Evolutionary conservation across 106 monocot genomes (phyloP).

Genomic region (Dendrobium officinale): DNA sequence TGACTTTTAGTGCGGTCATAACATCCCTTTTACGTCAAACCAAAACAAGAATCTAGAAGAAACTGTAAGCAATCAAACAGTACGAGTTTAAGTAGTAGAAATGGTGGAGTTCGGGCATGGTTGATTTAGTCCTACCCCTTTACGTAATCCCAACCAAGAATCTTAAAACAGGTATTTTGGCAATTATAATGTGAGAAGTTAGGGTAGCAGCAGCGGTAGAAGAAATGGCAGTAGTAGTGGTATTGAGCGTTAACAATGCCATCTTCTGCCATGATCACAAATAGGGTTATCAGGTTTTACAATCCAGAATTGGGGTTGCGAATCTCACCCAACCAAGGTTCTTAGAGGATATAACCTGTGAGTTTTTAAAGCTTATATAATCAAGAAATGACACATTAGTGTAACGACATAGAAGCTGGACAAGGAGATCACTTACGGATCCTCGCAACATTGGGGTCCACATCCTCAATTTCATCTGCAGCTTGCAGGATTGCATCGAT

Average conservation of each 20-base stretch:
- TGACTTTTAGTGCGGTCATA: too few species aligned
- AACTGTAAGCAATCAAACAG: neutral
- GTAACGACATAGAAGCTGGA: neutral
- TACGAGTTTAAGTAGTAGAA: neutral
- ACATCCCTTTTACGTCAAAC: neutral
- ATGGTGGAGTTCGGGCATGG: neutral
- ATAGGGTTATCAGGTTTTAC: neutral
- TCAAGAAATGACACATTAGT: neutral
- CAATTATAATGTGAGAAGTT: neutral
- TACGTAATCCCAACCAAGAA: neutral
- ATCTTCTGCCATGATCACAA: neutral
- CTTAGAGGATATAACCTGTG: neutral
- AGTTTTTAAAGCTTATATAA: neutral
- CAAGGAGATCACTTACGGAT: constrained; percentile 52
- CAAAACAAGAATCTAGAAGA: neutral
- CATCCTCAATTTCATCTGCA: constrained; percentile 83
- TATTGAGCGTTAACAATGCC: neutral
- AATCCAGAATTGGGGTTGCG: neutral
- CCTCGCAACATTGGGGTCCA: constrained; percentile 81
- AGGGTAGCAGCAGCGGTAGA: neutral
- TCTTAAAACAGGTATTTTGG: neutral
- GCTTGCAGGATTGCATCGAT: constrained; percentile 89
- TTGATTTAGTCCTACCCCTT: neutral
- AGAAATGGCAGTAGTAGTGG: neutral
- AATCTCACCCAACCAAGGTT: neutral